Percentiles rank a stretch among this genome's conserved stretches.
These are phyloP conservation scores for Leccinum pseudoinsigne DNA, from an alignment of 1,284 basidiomycete species.

Conservation along the genomic window DNA sequence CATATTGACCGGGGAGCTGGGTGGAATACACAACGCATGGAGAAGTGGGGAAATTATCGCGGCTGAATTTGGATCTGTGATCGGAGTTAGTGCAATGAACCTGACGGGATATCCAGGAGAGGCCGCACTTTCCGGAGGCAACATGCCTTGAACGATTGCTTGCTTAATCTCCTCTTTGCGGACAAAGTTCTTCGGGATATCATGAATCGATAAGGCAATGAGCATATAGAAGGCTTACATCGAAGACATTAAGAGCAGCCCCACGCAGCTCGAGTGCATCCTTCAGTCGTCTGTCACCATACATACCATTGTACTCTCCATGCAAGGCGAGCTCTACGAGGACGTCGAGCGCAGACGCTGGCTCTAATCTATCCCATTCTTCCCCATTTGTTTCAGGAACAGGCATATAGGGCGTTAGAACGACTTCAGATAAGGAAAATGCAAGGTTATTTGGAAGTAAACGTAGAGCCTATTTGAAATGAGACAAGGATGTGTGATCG, in stretches of 20 bases:
- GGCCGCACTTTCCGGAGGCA: conserved; percentile 48
- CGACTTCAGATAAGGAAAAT: conserved; percentile 61
- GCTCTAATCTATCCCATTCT: conserved; percentile 82
- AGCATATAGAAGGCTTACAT: conserved; percentile 43
- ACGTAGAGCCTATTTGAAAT: conserved; percentile 53
- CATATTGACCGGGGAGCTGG: conserved; percentile 50
- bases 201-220: not conserved
- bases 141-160: conserved; percentile 68
- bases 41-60: conserved; percentile 64
- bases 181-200: conserved; percentile 61
- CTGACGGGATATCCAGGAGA: not conserved
- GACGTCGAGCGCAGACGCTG: conserved; percentile 73
- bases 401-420: conserved; percentile 75
- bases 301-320: conserved; percentile 74
- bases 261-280: conserved; percentile 66
- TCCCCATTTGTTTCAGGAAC: conserved; percentile 85
- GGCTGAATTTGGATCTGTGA: conserved; percentile 32
- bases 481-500: conserved; percentile 17
- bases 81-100: conserved; percentile 8
- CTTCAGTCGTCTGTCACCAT: conserved; percentile 52
- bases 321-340: conserved; percentile 72
- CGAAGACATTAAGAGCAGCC: conserved; percentile 68
- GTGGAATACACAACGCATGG: conserved; percentile 59
- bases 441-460: conserved; percentile 62
- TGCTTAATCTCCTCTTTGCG: conserved; percentile 66